Evolutionary conservation across 1,284 basidiomycete genomes (phyloP).

Genomic region (Neotropicomus parvogracilis): DNA sequence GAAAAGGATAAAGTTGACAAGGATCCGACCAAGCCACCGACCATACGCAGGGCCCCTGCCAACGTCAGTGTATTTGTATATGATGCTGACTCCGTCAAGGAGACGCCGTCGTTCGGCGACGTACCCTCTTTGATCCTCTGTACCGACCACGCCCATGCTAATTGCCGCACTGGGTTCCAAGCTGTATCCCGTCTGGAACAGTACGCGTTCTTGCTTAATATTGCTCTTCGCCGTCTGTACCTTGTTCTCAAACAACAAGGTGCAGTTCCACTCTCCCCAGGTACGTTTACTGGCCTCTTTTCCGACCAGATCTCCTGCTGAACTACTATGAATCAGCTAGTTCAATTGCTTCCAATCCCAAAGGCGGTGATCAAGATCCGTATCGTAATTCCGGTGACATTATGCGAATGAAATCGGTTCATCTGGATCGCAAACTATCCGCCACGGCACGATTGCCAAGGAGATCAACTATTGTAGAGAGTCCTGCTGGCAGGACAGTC

Average conservation of each 20-base stretch:
- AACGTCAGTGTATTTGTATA: conserved; percentile 76
- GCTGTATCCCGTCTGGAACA: conserved; percentile 94
- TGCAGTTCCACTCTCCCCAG: conserved; percentile 76
- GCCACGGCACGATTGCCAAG: conserved; percentile 90
- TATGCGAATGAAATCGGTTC: conserved; percentile 90
- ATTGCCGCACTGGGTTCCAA: conserved; percentile 78
- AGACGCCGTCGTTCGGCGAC: conserved; percentile 64
- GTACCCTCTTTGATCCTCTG: conserved; percentile 73
- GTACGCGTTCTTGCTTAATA: conserved; percentile 95
- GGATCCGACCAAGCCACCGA: conserved; percentile 56
- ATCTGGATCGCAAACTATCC: conserved; percentile 92
- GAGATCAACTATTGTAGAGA: conserved; percentile 93
- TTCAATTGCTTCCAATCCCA: conserved; percentile 33
- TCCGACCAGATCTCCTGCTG: conserved; percentile 5
- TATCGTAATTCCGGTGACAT: conserved; percentile 88
- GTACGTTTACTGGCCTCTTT: conserved; percentile 41
- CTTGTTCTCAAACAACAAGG: conserved; percentile 89
- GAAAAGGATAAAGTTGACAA: conserved; percentile 39
- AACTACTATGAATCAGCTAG: conserved; percentile 33
- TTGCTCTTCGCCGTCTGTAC: conserved; percentile 90
- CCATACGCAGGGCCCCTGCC: conserved; percentile 69
- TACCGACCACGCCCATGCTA: conserved; percentile 66
- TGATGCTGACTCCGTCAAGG: conserved; percentile 61
- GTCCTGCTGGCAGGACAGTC: conserved; percentile 86
- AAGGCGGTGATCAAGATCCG: conserved; percentile 53